These are phyloP conservation scores for Populus simonii DNA, from an alignment of 345 rosid genomes.

Conservation along the genomic window DNA sequence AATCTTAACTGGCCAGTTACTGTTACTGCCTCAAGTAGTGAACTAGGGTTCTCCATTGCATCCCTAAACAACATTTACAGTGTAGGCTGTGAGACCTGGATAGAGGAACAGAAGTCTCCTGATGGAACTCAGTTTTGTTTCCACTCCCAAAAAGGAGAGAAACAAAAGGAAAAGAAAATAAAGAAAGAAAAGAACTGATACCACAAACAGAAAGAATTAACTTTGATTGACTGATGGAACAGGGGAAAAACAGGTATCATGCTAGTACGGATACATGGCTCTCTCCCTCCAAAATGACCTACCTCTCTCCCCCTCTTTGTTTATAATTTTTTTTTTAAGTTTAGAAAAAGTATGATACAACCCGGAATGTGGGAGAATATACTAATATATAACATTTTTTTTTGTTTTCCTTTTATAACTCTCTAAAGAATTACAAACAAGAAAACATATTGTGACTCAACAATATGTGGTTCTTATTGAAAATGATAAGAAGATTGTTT, in stretches of 20 bases:
- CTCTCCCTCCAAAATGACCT: not conserved
- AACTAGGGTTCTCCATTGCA: not conserved
- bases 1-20: not conserved
- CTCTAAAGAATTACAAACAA: not conserved
- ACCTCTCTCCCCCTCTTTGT: not conserved
- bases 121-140: too few relatives aligned
- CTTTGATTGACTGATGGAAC: not conserved
- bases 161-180: not conserved
- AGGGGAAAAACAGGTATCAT: not conserved
- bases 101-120: too few relatives aligned
- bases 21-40: not conserved
- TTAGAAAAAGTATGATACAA: too few relatives aligned
- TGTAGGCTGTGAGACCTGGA: not conserved
- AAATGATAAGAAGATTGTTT: too few relatives aligned
- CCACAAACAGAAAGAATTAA: not conserved
- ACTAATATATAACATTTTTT: too few relatives aligned
- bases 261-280: not conserved
- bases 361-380: too few relatives aligned
- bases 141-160: not conserved
- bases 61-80: not conserved
- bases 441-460: too few relatives aligned
- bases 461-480: too few relatives aligned
- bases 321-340: too few relatives aligned
- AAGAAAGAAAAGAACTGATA: not conserved
- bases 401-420: too few relatives aligned